Base-by-base conservation (phyloP, 768 basidiomycete genomes). In the Leccinum uliginosum region DNA sequence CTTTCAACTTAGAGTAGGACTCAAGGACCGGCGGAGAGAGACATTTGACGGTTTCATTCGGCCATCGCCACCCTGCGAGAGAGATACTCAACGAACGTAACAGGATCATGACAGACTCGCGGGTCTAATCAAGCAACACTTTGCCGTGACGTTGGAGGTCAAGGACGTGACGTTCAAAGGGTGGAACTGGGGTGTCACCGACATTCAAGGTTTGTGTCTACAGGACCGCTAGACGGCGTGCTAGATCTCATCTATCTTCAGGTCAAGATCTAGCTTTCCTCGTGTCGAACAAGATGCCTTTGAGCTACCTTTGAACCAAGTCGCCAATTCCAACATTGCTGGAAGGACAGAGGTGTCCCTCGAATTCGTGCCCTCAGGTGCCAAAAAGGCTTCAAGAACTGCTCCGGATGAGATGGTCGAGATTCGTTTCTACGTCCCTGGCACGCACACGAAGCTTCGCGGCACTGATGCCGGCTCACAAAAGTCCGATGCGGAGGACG, bases 131-230 rank as follows among this genome's bases (percentile, higher is more conserved):
- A 95, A 96, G 73, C 90, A 89, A 59, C 84, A 93, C 73, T 98
- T 93, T 74, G 83, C 81, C 44, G 77, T 96, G 56, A 83, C 89
- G 3, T 77, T 98, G 23, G 97, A 98, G 69, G 82, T 80, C 5
- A 86, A 85, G 70, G 97, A 99, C 62, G 79, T 86, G 17, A 86
- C 91, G 12, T 83, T 95, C 70, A 94, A 91, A 69, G 97, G 97
- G 1, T 98, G 93, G 93, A 98, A 99, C 71, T 98, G 97, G 97
- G 97, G 97, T 5, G 83, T 87, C 29, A 91, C 92, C 2, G 93
- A 96, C 67, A 91, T 98, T 60, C 89, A 92, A 81, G 92, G 96
- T 92, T 59, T 55, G 78, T 51, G 17, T 50, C 35, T 12, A n/a
- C 48, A 17, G 43, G 50, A 19, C 7, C 45, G 46, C 23, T 7